phyloP scores from a whole-genome alignment of 371 early-diverging fungal genomes.

The Dinochytrium kinnereticum region DNA sequence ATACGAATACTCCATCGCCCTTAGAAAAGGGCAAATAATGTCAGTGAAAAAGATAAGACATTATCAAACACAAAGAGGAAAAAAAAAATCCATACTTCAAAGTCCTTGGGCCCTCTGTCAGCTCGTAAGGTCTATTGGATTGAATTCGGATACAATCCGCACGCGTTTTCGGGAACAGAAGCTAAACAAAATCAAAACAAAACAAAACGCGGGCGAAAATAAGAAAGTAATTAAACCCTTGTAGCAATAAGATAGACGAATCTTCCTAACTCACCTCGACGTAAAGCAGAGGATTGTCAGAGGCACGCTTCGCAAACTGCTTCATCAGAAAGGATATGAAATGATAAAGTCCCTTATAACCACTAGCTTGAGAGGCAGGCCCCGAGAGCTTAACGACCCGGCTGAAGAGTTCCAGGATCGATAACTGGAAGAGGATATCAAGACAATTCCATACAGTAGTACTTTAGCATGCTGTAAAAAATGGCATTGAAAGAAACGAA shows the following conservation, averaged over 20 bases:
- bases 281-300: conserved; percentile 62
- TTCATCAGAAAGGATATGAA: conserved; percentile 60
- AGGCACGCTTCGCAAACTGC: conserved; percentile 61
- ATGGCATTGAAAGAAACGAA: neutral
- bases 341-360: conserved; percentile 54
- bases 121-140: neutral
- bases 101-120: neutral
- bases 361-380: conserved; percentile 39
- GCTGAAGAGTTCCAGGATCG: conserved; percentile 67
- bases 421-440: too few species aligned
- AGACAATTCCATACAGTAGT: too few species aligned
- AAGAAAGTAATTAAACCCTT: too few species aligned
- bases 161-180: conserved; percentile 43
- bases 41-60: conserved; percentile 18
- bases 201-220: neutral
- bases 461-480: too few species aligned
- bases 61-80: conserved; percentile 33
- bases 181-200: conserved; percentile 12
- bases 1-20: neutral
- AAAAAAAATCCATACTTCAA: conserved; percentile 24
- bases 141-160: conserved; percentile 39
- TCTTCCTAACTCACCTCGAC: conserved; percentile 52
- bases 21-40: neutral
- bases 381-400: conserved; percentile 52
- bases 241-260: too few species aligned